Percentiles rank a stretch among this genome's conserved stretches.
These are phyloP conservation scores for Chlamydomonas sp. DNA, from an alignment of 139 green algal genomes.

Conservation along the genomic window DNA sequence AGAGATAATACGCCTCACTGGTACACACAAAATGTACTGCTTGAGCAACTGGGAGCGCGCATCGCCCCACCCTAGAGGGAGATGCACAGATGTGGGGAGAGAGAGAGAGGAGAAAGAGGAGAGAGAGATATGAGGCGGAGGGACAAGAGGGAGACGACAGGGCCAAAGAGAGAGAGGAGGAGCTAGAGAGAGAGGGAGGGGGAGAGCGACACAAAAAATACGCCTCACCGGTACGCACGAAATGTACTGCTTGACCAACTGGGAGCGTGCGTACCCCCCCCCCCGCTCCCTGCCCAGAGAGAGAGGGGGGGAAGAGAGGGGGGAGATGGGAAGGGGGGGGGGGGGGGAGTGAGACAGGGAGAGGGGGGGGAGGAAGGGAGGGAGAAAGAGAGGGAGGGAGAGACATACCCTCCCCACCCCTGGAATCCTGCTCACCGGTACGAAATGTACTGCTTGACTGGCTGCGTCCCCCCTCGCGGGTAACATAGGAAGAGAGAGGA, in stretches of 20 bases:
- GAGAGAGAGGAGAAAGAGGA: too few species aligned
- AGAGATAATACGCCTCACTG: too few species aligned
- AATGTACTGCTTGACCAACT: slow-evolving; percentile 74
- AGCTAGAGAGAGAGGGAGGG: too few species aligned
- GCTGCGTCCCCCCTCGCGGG: too few species aligned
- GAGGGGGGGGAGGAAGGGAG: too few species aligned
- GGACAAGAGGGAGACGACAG: too few species aligned
- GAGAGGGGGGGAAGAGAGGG: neutral
- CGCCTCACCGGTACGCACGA: neutral
- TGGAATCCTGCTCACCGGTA: neutral
- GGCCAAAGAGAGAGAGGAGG: too few species aligned
- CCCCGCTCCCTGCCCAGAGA: neutral
- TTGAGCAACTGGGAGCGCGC: neutral
- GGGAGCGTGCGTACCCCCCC: slow-evolving; percentile 35
- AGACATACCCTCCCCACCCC: neutral
- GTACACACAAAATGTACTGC: neutral
- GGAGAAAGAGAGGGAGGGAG: neutral
- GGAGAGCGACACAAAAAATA: neutral
- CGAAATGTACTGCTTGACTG: neutral
- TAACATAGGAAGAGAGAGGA: too few species aligned
- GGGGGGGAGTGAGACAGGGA: too few species aligned
- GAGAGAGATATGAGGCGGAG: too few species aligned
- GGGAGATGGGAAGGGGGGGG: too few species aligned
- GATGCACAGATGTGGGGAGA: too few species aligned
- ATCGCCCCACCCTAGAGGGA: neutral